These are phyloP conservation scores for Yamadazyma siamensis DNA, from an alignment of 1,139 yeast species.

Conservation along the genomic window DNA sequence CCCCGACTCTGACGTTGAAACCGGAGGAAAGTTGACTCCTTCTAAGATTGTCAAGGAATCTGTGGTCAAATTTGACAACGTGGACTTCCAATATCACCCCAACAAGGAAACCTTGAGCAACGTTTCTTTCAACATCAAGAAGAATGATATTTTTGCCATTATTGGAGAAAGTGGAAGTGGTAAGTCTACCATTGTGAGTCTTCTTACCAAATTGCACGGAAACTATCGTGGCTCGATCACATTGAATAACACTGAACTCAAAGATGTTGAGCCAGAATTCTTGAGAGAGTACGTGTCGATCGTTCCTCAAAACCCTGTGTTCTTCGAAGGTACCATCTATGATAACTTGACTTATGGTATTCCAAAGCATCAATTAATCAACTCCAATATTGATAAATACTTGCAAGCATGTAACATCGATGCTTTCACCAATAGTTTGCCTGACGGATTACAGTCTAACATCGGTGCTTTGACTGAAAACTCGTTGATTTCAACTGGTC, in stretches of 20 bases:
- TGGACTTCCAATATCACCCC: conserved; percentile 48
- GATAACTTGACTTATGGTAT: conserved; percentile 69
- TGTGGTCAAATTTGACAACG: conserved; percentile 37
- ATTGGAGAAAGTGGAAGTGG: conserved; percentile 82
- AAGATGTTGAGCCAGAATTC: conserved; percentile 42
- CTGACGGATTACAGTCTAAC: conserved; percentile 54
- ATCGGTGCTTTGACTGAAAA: conserved; percentile 48
- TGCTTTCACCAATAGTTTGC: conserved; percentile 49
- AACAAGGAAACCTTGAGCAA: conserved; percentile 25
- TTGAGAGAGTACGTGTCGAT: conserved; percentile 54
- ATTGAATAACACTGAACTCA: conserved; percentile 42
- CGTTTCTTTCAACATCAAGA: conserved; percentile 36
- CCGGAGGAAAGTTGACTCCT: conserved; percentile 22
- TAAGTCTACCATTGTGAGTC: conserved; percentile 61
- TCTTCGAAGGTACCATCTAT: conserved; percentile 63
- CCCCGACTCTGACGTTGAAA: conserved; percentile 28
- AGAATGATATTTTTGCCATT: conserved; percentile 55
- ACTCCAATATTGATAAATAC: conserved; percentile 37
- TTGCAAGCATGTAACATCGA: conserved; percentile 48
- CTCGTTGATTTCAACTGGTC: conserved; percentile 71
- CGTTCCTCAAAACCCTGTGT: conserved; percentile 65
- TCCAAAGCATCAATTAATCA: conserved; percentile 18
- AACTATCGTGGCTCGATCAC: conserved; percentile 30
- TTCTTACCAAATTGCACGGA: conserved; percentile 52
- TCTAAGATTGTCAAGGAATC: conserved; percentile 8